phyloP scores from a whole-genome alignment of 495 filamentous ascomycete species.

The Penicillium cinerascens region DNA sequence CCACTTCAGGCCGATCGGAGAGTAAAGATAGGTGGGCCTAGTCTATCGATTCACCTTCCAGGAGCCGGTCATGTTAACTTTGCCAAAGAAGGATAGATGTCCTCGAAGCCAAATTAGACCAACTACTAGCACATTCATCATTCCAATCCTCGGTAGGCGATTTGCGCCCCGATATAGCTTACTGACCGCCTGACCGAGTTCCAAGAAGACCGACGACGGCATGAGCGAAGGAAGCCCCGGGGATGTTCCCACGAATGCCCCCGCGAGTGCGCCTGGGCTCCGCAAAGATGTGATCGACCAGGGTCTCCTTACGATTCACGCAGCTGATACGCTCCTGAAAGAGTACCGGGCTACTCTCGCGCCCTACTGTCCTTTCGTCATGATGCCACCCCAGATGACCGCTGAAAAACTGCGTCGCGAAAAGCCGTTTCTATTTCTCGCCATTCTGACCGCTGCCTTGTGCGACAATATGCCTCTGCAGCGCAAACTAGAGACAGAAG shows the following conservation, averaged over 20 bases:
- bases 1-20: too few species aligned
- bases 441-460: conserved; percentile 37
- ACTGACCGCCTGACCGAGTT: too few species aligned
- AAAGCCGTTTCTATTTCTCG: conserved; percentile 33
- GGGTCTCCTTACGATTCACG: conserved; percentile 14
- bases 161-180: too few species aligned
- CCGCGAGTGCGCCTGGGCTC: neutral
- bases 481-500: conserved; percentile 32
- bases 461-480: conserved; percentile 35
- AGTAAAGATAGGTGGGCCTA: neutral
- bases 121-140: conserved; percentile 8
- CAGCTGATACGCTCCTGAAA: conserved; percentile 23
- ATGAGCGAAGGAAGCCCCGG: neutral
- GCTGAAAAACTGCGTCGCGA: conserved; percentile 22
- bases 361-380: conserved; percentile 35
- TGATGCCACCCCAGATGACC: conserved; percentile 17
- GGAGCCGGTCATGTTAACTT: neutral
- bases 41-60: too few species aligned
- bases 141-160: too few species aligned
- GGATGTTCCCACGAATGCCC: too few species aligned
- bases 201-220: neutral
- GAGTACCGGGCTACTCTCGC: conserved; percentile 11
- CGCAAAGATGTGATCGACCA: conserved; percentile 18
- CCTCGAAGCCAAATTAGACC: conserved; percentile 18
- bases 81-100: conserved; percentile 4